These are phyloP conservation scores for Yarrowia sp. DNA, from an alignment of 805 yeast species.

Conservation along the genomic window DNA sequence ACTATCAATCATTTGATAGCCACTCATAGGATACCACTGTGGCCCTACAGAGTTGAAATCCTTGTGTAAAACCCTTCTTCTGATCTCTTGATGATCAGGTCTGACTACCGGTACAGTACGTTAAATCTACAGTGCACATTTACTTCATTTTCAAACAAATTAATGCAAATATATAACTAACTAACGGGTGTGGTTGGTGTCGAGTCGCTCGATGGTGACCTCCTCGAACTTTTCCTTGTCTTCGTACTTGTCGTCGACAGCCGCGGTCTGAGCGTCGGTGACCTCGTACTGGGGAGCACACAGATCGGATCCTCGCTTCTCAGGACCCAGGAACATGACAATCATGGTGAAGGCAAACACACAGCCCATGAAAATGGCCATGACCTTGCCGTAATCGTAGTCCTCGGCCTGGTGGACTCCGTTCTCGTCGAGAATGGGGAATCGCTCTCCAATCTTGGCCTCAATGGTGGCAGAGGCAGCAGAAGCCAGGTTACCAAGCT, in stretches of 20 bases:
- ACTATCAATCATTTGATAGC: too few relatives aligned
- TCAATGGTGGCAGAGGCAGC: conserved; percentile 77
- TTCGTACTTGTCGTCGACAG: conserved; percentile 1
- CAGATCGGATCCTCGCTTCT: conserved; percentile 48
- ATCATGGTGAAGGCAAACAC: conserved; percentile 62
- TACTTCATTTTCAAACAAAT: not conserved
- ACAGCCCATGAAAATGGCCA: conserved; percentile 73
- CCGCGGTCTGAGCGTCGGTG: conserved; percentile 14
- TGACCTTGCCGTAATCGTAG: conserved; percentile 71
- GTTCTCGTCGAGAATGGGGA: conserved; percentile 56
- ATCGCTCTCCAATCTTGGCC: conserved; percentile 63
- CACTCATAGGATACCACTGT: too few relatives aligned
- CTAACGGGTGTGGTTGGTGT: conserved; percentile 17
- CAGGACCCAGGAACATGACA: conserved; percentile 64
- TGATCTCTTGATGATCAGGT: too few relatives aligned
- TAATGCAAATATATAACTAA: conserved; percentile 3
- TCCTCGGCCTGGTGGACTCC: conserved; percentile 49
- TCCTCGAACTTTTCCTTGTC: conserved; percentile 10
- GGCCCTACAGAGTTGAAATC: too few relatives aligned
- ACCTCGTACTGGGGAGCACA: conserved; percentile 42
- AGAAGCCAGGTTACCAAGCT: conserved; percentile 75
- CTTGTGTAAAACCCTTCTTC: too few relatives aligned
- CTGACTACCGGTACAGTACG: too few relatives aligned
- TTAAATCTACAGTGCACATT: too few relatives aligned
- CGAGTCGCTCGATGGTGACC: conserved; percentile 15